These are phyloP conservation scores for Cutaneotrichosporon cyanovorans DNA, from an alignment of 1,284 basidiomycete species.

Conservation along the genomic window DNA sequence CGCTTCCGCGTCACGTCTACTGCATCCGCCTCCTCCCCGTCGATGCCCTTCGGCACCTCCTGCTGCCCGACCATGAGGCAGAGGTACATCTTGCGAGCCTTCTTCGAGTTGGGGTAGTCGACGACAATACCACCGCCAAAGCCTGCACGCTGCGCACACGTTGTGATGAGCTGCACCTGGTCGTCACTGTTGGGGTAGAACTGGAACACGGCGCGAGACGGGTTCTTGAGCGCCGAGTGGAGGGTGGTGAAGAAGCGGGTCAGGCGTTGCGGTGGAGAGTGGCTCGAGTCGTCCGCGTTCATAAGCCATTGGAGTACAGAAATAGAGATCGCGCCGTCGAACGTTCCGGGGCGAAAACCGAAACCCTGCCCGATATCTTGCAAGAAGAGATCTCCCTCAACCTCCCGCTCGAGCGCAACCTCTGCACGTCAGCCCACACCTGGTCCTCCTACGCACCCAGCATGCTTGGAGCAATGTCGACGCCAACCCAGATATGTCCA, in stretches of 20 bases:
- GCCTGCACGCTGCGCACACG: constrained; percentile 84
- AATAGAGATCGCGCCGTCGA: constrained; percentile 97
- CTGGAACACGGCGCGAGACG: constrained; percentile 87
- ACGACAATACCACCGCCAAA: constrained; percentile 96
- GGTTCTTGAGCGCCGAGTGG: constrained; percentile 82
- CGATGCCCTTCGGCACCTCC: constrained; percentile 64
- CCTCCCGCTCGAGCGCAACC: constrained; percentile 85
- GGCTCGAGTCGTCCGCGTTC: constrained; percentile 89
- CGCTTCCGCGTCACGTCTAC: constrained; percentile 52
- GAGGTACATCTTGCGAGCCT: constrained; percentile 84
- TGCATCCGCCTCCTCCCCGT: constrained; percentile 57
- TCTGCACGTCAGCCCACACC: constrained; percentile 50
- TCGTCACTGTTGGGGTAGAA: constrained; percentile 95
- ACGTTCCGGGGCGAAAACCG: constrained; percentile 89
- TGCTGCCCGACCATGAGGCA: constrained; percentile 70
- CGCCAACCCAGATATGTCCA: constrained; percentile 88
- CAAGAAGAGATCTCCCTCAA: constrained; percentile 85
- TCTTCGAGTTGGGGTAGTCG: constrained; percentile 93
- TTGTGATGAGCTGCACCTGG: constrained; percentile 90
- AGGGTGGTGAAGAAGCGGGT: constrained; percentile 94
- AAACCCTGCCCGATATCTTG: constrained; percentile 91
- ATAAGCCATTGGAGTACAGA: constrained; percentile 98
- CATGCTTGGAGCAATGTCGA: constrained; percentile 96
- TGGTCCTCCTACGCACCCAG: constrained; percentile 57
- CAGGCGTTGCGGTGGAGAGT: constrained; percentile 86